Percentiles rank a stretch among this genome's conserved stretches.
These are phyloP conservation scores for Termitomyces sp. DNA, from an alignment of 1,284 basidiomycete species.

Conservation along the genomic window DNA sequence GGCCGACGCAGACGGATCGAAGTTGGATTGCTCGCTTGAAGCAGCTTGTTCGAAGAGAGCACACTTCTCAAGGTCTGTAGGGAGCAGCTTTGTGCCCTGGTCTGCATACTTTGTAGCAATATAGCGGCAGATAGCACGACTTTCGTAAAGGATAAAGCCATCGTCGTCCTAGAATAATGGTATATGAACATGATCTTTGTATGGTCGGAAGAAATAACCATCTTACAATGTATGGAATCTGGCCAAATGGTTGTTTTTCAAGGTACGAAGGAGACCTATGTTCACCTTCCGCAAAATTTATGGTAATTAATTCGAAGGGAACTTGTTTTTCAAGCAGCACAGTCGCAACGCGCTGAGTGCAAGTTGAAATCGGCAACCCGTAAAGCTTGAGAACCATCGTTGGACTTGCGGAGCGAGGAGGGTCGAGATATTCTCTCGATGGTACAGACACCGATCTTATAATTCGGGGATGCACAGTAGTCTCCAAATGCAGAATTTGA, in stretches of 20 bases:
- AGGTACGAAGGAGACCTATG: conserved; percentile 41
- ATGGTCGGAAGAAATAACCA: not conserved
- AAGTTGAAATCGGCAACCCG: conserved; percentile 38
- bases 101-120: conserved; percentile 31
- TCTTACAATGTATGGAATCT: conserved; percentile 54
- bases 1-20: conserved; percentile 28
- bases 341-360: conserved; percentile 37
- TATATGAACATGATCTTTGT: not conserved
- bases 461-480: not conserved
- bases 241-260: conserved; percentile 54
- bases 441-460: not conserved
- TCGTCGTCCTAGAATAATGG: conserved; percentile 22
- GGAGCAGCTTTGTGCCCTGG: conserved; percentile 26
- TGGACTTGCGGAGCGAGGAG: not conserved
- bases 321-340: conserved; percentile 46
- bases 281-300: conserved; percentile 39
- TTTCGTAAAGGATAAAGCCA: conserved; percentile 36
- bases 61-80: conserved; percentile 28
- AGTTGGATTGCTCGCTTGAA: conserved; percentile 37
- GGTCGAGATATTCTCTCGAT: too few relatives aligned
- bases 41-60: conserved; percentile 43
- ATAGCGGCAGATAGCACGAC: conserved; percentile 41
- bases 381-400: conserved; percentile 45
- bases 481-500: too few relatives aligned
- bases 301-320: conserved; percentile 39